phyloP scores from a whole-genome alignment of 176 grass and related monocot genomes.

The Oryza brachyantha region DNA sequence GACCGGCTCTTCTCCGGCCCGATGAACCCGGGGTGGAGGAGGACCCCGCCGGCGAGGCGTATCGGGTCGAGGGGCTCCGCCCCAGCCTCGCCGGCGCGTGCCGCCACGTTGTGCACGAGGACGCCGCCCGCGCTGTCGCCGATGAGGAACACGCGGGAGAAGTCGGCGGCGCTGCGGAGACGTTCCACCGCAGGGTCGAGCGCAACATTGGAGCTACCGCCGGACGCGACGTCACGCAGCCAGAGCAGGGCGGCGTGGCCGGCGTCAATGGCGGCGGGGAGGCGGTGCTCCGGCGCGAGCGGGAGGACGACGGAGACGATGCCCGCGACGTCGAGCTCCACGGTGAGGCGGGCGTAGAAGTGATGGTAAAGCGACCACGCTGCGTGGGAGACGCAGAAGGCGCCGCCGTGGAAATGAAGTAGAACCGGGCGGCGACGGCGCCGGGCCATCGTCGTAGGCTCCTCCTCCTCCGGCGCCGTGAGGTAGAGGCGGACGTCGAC shows the following conservation, averaged over 20 bases:
- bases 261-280: slow-evolving; percentile 8
- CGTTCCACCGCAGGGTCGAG: not conserved
- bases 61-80: not conserved
- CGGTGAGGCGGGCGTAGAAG: slow-evolving; percentile 35
- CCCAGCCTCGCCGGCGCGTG: not conserved
- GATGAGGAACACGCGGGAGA: slow-evolving; percentile 57
- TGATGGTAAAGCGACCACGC: slow-evolving; percentile 48
- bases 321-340: slow-evolving; percentile 6
- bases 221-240: slow-evolving; percentile 32
- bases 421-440: slow-evolving; percentile 35
- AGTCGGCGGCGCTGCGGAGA: slow-evolving; percentile 21
- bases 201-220: not conserved
- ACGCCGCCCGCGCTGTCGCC: slow-evolving; percentile 49
- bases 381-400: slow-evolving; percentile 37
- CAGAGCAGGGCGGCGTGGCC: slow-evolving; percentile 37
- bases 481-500: slow-evolving; percentile 41
- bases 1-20: slow-evolving; percentile 21
- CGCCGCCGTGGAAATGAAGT: slow-evolving; percentile 52
- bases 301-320: slow-evolving; percentile 40
- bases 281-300: slow-evolving; percentile 37
- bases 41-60: slow-evolving; percentile 27
- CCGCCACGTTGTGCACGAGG: slow-evolving; percentile 48
- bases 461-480: not conserved
- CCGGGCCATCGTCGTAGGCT: not conserved
- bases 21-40: slow-evolving; percentile 43